Base-by-base conservation (phyloP, 495 filamentous ascomycete genomes). In the Penicillium atrosanguineum region DNA sequence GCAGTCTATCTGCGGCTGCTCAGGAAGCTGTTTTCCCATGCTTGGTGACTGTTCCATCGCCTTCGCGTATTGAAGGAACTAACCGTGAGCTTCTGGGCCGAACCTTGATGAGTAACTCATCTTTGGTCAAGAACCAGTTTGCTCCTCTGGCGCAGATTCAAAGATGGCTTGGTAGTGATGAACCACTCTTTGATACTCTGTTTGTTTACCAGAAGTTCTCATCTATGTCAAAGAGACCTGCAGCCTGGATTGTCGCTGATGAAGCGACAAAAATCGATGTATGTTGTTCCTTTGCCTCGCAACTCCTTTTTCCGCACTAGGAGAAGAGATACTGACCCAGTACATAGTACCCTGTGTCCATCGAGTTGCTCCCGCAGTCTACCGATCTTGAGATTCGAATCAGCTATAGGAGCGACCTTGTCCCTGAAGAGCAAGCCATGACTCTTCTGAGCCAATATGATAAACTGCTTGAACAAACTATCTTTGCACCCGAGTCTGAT, bases 201-300 rank as follows among this genome's bases (percentile, higher is more conserved):
- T 83, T 95, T 62, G 84, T 85, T 0, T 93, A 89, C 62, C 90
- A 92, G 60, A 91, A 89, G 54, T 52, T 76, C 46, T 53, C 48
- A 42, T 63, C 51, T 0, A 46, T 45, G 0, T 36, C 37, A 6
- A 31, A 55, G 4, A 60, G 67, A 5, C 1, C 29, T 9, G 16
- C 48, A 3, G 41, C 51, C 1, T 86, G 82, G 82, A 63, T 77
- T 25, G 48, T 81, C 8, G 52, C 78, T 15, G 69, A 78, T 44
- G 85, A 85, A 52, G 70, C 77, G 50, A 80, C 82, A 46, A 77
- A 69, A 14, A 78, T 81, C 37, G 82, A 86, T 65, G 72, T 79
- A 71, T 51, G 79, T 75, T 4, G 1, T 34, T 14, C 12, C 31
- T 34, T 11, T 34, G 31, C 31, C 31, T 12, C 31, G 12, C 7